Evolutionary conservation across 768 basidiomycete species (phyloP).

Genomic region (Leccinum imitatum): DNA sequence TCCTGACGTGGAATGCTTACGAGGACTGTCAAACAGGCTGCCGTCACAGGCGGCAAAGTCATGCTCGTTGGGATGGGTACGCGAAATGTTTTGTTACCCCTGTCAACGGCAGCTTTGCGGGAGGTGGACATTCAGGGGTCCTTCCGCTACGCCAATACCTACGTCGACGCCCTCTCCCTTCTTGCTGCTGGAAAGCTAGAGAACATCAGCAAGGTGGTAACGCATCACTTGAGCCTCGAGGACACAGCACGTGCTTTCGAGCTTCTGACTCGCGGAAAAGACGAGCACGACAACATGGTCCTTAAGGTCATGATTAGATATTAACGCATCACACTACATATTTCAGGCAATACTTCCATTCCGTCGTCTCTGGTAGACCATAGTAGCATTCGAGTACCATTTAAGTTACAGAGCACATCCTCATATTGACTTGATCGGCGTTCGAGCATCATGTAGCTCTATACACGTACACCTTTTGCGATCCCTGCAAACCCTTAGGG

Average conservation of each 20-base stretch:
- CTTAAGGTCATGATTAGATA: slow-evolving; percentile 85
- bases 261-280: slow-evolving; percentile 71
- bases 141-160: slow-evolving; percentile 90
- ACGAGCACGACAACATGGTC: slow-evolving; percentile 78
- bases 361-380: slow-evolving; percentile 10
- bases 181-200: slow-evolving; percentile 63
- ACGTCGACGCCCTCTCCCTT: slow-evolving; percentile 79
- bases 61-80: slow-evolving; percentile 97
- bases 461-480: slow-evolving; percentile 12
- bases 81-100: slow-evolving; percentile 76
- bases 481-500: slow-evolving; percentile 8
- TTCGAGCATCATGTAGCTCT: slow-evolving; percentile 26
- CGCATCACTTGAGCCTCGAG: slow-evolving; percentile 69
- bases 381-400: slow-evolving; percentile 7
- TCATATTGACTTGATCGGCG: slow-evolving; percentile 10
- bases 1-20: slow-evolving; percentile 14
- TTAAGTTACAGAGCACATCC: slow-evolving; percentile 14
- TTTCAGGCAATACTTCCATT: background rate
- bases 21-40: slow-evolving; percentile 51
- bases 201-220: slow-evolving; percentile 72
- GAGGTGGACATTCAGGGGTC: slow-evolving; percentile 93
- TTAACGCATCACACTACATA: slow-evolving; percentile 41
- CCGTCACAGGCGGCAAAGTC: slow-evolving; percentile 82
- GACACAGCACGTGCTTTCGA: slow-evolving; percentile 78
- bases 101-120: slow-evolving; percentile 76